Conservation (phyloP, 225 moss, liverwort and hornwort genomes). For the Sphagnum contortum region DNA sequence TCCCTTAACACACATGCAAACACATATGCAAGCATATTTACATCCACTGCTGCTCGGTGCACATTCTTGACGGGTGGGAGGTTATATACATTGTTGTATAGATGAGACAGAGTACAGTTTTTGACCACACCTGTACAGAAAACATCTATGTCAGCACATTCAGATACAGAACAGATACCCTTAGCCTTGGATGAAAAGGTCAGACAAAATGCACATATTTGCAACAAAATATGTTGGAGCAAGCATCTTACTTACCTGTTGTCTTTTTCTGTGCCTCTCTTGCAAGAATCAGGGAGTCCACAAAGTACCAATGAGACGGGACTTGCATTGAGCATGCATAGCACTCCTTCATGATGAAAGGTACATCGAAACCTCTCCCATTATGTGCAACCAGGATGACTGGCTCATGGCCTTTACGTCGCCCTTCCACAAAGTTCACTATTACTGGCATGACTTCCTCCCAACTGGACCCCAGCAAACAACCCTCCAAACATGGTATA, state of each 20-base stretch:
- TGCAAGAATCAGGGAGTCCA: slow-evolving; percentile 65
- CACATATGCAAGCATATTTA: slow-evolving; percentile 52
- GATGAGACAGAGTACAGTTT: slow-evolving; percentile 27
- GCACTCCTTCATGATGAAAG: slow-evolving; percentile 86
- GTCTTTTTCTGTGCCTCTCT: slow-evolving; percentile 5
- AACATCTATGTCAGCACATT: too few species aligned
- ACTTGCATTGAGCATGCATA: slow-evolving; percentile 53
- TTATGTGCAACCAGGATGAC: slow-evolving; percentile 93
- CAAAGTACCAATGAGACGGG: slow-evolving; percentile 83
- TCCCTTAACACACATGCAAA: slow-evolving; percentile 46
- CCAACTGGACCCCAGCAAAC: slow-evolving; percentile 51
- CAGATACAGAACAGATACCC: too few species aligned
- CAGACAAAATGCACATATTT: too few species aligned
- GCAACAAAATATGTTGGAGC: too few species aligned
- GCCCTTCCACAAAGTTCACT: slow-evolving; percentile 78
- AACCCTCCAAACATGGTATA: neutral
- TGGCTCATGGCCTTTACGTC: slow-evolving; percentile 55
- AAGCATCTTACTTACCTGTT: too few species aligned
- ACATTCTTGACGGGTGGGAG: slow-evolving; percentile 42
- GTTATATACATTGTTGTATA: slow-evolving; percentile 47
- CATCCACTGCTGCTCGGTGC: slow-evolving; percentile 60
- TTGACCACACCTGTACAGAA: slow-evolving; percentile 29
- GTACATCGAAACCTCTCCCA: slow-evolving; percentile 88
- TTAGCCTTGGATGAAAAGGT: too few species aligned
- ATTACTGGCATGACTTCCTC: slow-evolving; percentile 72